These are phyloP conservation scores for Colletotrichum shisoi DNA, from an alignment of 2,329 filamentous ascomycete species.

Conservation along the genomic window DNA sequence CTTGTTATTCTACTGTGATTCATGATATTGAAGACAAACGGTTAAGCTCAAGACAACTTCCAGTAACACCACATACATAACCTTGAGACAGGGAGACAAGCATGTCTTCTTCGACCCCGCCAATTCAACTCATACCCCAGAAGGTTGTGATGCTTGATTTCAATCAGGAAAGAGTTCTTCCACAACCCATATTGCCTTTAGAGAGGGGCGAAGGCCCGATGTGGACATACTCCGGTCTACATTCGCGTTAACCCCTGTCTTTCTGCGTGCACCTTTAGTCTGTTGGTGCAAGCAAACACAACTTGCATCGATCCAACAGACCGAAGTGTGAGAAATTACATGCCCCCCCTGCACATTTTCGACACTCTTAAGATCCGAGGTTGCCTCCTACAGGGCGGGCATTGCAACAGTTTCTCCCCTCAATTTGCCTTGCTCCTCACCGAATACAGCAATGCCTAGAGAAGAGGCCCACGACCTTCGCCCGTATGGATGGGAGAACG, in stretches of 20 bases:
- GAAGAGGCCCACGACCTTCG: conserved; percentile 45
- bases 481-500: conserved; percentile 50
- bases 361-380: neutral
- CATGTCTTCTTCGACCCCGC: rapidly evolving
- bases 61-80: too few species aligned
- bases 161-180: too few species aligned
- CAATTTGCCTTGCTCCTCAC: too few species aligned
- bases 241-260: neutral
- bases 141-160: neutral
- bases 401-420: neutral
- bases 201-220: neutral
- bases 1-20: too few species aligned
- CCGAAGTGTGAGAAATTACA: too few species aligned
- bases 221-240: too few species aligned
- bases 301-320: neutral
- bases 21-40: too few species aligned
- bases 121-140: too few species aligned
- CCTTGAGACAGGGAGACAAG: too few species aligned
- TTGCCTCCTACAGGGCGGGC: neutral
- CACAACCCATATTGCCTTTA: neutral
- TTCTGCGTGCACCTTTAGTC: neutral
- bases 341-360: neutral
- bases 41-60: too few species aligned
- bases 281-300: neutral
- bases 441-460: conserved; percentile 42